Conservation (phyloP, 331 rosid species). For the Quercus lobata region DNA sequence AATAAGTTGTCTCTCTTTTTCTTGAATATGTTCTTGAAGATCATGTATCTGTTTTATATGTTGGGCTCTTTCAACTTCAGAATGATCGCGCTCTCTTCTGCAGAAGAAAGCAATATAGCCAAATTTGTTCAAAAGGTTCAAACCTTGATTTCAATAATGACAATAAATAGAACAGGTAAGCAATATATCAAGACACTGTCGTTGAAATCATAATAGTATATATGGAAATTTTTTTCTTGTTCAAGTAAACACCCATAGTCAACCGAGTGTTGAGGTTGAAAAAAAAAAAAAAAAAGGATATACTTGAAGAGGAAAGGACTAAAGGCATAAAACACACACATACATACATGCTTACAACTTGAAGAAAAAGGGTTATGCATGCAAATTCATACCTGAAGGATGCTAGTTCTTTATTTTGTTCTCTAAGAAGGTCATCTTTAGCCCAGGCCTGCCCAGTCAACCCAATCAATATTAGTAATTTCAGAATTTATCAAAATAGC, state of each 20-base stretch:
- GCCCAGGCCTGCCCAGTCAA: constrained; percentile 82
- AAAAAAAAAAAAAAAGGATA: background rate
- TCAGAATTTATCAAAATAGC: background rate
- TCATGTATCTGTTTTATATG: constrained; percentile 84
- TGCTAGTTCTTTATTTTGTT: constrained; percentile 85
- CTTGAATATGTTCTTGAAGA: constrained; percentile 89
- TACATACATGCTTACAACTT: background rate
- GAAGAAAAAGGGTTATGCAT: background rate
- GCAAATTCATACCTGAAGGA: constrained; percentile 56
- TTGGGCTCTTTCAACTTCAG: constrained; percentile 95
- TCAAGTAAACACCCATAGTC: background rate
- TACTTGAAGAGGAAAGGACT: background rate
- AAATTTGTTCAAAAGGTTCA: background rate
- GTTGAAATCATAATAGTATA: background rate
- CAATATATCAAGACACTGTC: background rate
- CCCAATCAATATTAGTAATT: constrained; percentile 2
- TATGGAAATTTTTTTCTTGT: background rate
- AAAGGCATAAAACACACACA: background rate
- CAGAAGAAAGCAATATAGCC: constrained; percentile 14
- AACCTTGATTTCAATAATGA: constrained; percentile 2
- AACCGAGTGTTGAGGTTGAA: background rate
- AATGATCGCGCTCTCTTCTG: constrained; percentile 96
- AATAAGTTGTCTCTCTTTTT: constrained; percentile 85
- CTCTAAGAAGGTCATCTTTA: constrained; percentile 84
- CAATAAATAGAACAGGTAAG: background rate